These are phyloP conservation scores for Candida gigantensis DNA, from an alignment of 1,139 yeast genomes.

Conservation along the genomic window DNA sequence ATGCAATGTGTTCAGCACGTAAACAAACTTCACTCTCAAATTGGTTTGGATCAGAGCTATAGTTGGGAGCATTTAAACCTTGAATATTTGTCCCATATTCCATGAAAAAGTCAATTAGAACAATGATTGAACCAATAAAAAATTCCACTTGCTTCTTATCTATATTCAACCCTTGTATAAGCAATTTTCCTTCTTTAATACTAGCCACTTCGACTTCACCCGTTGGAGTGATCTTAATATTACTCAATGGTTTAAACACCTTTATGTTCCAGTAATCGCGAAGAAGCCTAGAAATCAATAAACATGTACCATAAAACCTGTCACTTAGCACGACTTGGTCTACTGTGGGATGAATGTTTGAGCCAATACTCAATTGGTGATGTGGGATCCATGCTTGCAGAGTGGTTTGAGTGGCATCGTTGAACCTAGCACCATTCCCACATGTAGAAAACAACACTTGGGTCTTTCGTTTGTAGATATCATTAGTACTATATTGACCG, in stretches of 20 bases:
- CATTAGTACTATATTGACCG: slow-evolving; percentile 53
- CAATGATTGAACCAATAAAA: slow-evolving; percentile 65
- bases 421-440: slow-evolving; percentile 53
- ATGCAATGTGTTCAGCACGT: slow-evolving; percentile 91
- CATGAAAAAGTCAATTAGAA: slow-evolving; percentile 57
- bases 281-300: slow-evolving; percentile 74
- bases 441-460: slow-evolving; percentile 54
- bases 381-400: slow-evolving; percentile 13
- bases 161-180: slow-evolving; percentile 49
- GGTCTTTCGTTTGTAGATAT: slow-evolving; percentile 48
- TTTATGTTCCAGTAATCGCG: slow-evolving; percentile 76
- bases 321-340: slow-evolving; percentile 87
- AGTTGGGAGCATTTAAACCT: slow-evolving; percentile 56
- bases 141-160: slow-evolving; percentile 61
- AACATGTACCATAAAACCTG: slow-evolving; percentile 86
- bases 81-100: slow-evolving; percentile 64
- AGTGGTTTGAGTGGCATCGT: slow-evolving; percentile 21
- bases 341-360: slow-evolving; percentile 37
- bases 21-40: slow-evolving; percentile 66
- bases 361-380: slow-evolving; percentile 12
- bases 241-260: slow-evolving; percentile 56
- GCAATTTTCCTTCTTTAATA: slow-evolving; percentile 47
- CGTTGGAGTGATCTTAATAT: slow-evolving; percentile 40
- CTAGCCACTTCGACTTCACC: slow-evolving; percentile 44
- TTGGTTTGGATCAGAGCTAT: slow-evolving; percentile 49